Evolutionary conservation across 129 eudicot species (phyloP).

Genomic region (Cynara cardunculus): DNA sequence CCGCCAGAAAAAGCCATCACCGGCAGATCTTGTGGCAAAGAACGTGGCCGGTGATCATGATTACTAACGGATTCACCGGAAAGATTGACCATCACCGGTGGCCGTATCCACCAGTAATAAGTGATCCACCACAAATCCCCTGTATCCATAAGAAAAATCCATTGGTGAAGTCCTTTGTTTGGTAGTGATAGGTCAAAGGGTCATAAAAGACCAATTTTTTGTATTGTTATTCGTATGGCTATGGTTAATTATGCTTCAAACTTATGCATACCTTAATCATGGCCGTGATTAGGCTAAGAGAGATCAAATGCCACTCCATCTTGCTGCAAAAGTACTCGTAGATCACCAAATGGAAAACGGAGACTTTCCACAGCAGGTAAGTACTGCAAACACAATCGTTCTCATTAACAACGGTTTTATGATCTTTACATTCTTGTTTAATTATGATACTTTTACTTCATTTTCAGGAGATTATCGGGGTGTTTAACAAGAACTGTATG

Average conservation of each 20-base stretch:
- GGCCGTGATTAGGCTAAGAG: conserved; percentile 39
- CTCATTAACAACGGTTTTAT: not conserved
- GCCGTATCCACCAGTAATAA: too few relatives aligned
- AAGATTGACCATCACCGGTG: too few relatives aligned
- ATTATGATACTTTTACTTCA: not conserved
- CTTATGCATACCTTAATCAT: not conserved
- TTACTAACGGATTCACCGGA: too few relatives aligned
- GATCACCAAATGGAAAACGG: conserved; percentile 70
- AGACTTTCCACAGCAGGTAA: conserved; percentile 74
- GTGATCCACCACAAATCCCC: too few relatives aligned
- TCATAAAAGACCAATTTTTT: not conserved
- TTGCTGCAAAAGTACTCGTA: conserved; percentile 57
- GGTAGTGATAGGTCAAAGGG: not conserved
- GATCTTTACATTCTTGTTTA: not conserved
- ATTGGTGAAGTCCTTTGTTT: too few relatives aligned
- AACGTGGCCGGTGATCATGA: too few relatives aligned
- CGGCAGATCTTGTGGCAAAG: too few relatives aligned
- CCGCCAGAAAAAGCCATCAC: too few relatives aligned
- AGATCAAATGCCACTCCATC: conserved; percentile 54
- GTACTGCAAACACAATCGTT: not conserved
- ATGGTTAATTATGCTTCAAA: not conserved
- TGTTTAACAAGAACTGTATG: conserved; percentile 70
- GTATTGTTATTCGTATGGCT: not conserved
- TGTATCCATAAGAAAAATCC: too few relatives aligned
- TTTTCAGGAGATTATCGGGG: conserved; percentile 67